phyloP scores from a whole-genome alignment of 108 stramenopile species.

The Skeletonema potamos region DNA sequence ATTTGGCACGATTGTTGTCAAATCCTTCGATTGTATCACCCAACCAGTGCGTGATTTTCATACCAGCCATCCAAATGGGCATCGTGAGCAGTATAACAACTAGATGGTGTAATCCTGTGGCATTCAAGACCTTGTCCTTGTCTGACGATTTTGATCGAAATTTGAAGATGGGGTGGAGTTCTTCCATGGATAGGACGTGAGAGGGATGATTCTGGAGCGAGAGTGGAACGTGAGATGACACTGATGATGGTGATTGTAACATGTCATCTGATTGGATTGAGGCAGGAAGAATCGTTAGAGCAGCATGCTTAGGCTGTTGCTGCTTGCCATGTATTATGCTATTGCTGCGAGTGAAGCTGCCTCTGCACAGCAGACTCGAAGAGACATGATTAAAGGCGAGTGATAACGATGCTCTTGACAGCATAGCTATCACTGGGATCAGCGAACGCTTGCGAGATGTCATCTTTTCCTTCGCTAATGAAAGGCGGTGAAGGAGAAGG shows the following conservation, averaged over 20 bases:
- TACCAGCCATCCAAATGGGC: slow-evolving; percentile 64
- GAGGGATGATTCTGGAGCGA: slow-evolving; percentile 4
- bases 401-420: not conserved
- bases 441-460: not conserved
- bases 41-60: slow-evolving; percentile 40
- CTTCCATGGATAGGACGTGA: slow-evolving; percentile 31
- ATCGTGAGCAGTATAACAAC: slow-evolving; percentile 51
- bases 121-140: slow-evolving; percentile 63
- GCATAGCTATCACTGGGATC: not conserved
- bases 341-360: too few species aligned
- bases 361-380: too few species aligned
- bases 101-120: slow-evolving; percentile 53
- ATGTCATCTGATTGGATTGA: not conserved
- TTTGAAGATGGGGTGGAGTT: slow-evolving; percentile 37
- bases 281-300: not conserved
- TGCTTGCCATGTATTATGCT: not conserved
- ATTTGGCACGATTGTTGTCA: slow-evolving; percentile 63
- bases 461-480: not conserved
- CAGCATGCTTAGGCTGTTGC: not conserved
- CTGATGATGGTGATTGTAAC: not conserved
- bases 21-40: slow-evolving; percentile 40
- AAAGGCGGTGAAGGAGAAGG: too few species aligned
- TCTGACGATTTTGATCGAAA: slow-evolving; percentile 20
- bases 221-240: not conserved
- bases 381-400: not conserved